Evolutionary conservation across 1,284 basidiomycete genomes (phyloP), one percentile per base, ranked within the genome.

Genomic region (Jaminaea rosea): DNA sequence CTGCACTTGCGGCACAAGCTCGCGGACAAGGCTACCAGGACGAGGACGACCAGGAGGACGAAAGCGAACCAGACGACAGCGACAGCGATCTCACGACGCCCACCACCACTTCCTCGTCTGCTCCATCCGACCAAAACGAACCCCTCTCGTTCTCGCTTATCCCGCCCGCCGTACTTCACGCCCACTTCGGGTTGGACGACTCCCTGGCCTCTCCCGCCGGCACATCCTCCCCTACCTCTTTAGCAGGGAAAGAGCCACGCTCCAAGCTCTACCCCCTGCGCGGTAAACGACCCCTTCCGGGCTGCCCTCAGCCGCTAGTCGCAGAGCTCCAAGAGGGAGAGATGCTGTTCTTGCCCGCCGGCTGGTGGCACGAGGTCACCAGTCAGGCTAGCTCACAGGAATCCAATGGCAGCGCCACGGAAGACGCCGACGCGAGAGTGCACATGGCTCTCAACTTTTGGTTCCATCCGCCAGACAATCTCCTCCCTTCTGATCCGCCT

Each of bases 361-460:
- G 62, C 44, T 73, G 71, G 71, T 73, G 63, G 44, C 71, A 73
- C 48, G 71, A 73, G 50, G 71, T 73, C 42, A 72, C 66, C n/a
- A 42, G 39, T 23, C 19, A 42, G 19, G 39, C 67, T 63, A 26
- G 46, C 13, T 15, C 24, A 1, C 44, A 49, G 23, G 37, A 29
- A 11, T 13, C 28, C 17, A n/a, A 41, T 32, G 17, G 26, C 24
- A 39, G 21, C 6, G 44, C 36, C n/a, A 32, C 45, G 17, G 26
- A 37, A 28, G 9, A 36, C 31, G 49, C 44, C 44, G 45, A 58
- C 28, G n/a, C n/a, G n/a, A n/a, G n/a, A n/a, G 60, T 69, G n/a
- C 70, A 73, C 46, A 70, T 69, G 60, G 70, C 70, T 2, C 58
- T 73, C 54, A 73, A 73, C 44, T 73, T 68, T 48, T 73, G 70